phyloP scores from a whole-genome alignment of 371 early-diverging fungal species.

The Saksenaea oblongispora region DNA sequence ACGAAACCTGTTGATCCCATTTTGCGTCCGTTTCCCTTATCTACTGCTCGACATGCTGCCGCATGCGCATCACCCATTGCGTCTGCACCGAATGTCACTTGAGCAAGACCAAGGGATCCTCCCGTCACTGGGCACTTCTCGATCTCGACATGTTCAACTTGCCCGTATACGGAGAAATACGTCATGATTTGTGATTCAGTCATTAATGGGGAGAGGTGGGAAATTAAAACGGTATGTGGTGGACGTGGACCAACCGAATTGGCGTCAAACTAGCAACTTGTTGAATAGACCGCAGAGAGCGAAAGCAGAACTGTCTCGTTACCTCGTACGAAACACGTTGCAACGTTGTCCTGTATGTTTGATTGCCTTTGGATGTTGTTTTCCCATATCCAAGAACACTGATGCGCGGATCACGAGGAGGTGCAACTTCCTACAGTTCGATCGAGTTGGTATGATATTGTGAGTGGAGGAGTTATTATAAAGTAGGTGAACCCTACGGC shows the following conservation, averaged over 20 bases:
- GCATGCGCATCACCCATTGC: conserved; percentile 25
- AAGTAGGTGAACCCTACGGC: conserved; percentile 12
- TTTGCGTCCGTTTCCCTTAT: conserved; percentile 58
- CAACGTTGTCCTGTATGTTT: conserved; percentile 20
- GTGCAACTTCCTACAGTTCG: conserved; percentile 1
- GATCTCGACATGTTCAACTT: conserved; percentile 50
- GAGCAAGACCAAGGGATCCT: conserved; percentile 56
- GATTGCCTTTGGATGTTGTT: conserved; percentile 31
- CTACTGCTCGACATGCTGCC: conserved; percentile 52
- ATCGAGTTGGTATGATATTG: conserved; percentile 2
- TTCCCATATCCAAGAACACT: conserved; percentile 31
- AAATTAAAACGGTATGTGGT: conserved; percentile 33
- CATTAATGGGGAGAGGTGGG: conserved; percentile 42
- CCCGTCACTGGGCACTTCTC: conserved; percentile 57
- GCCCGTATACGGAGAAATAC: conserved; percentile 57
- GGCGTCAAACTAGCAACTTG: conserved; percentile 33
- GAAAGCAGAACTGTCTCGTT: not conserved
- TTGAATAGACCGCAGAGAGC: not conserved
- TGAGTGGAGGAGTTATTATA: not conserved
- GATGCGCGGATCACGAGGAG: conserved; percentile 45
- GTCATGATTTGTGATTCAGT: conserved; percentile 49
- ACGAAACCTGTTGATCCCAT: conserved; percentile 55
- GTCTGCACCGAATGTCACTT: conserved; percentile 49
- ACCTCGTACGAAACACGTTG: conserved; percentile 34
- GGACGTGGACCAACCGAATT: conserved; percentile 40